Percentiles rank a stretch among this genome's conserved stretches.
These are phyloP conservation scores for Tremella fuciformis DNA, from an alignment of 768 basidiomycete species.

Conservation along the genomic window DNA sequence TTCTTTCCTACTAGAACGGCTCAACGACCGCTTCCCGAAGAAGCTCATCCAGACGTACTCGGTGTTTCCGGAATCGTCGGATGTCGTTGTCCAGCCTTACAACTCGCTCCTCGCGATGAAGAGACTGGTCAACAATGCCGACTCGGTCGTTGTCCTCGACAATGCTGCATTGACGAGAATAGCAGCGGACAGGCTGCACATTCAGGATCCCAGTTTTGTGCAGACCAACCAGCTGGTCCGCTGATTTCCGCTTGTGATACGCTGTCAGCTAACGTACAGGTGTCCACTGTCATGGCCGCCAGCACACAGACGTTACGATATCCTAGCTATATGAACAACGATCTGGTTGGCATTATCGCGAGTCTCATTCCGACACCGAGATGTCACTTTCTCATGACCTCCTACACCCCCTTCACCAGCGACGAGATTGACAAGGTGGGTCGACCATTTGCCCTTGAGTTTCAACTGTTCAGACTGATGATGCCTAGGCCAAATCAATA, in stretches of 20 bases:
- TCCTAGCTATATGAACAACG: slow-evolving; percentile 99
- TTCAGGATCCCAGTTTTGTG: slow-evolving; percentile 60
- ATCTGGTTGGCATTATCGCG: slow-evolving; percentile 93
- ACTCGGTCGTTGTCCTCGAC: slow-evolving; percentile 94
- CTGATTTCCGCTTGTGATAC: slow-evolving; percentile 2
- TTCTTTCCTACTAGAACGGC: slow-evolving; percentile 91
- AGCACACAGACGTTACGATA: slow-evolving; percentile 95
- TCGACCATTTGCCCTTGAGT: slow-evolving; percentile 1
- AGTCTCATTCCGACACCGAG: slow-evolving; percentile 94
- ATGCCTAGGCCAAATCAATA: slow-evolving; percentile 78
- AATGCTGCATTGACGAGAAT: slow-evolving; percentile 91
- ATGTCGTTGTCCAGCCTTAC: slow-evolving; percentile 98
- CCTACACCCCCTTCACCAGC: slow-evolving; percentile 96
- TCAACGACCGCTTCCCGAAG: slow-evolving; percentile 97
- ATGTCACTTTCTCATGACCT: slow-evolving; percentile 98
- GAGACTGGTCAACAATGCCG: slow-evolving; percentile 90
- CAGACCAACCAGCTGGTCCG: slow-evolving; percentile 52
- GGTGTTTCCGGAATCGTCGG: slow-evolving; percentile 87
- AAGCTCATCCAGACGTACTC: slow-evolving; percentile 99
- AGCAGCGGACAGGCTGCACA: slow-evolving; percentile 83
- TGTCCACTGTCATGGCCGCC: slow-evolving; percentile 95
- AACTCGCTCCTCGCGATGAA: slow-evolving; percentile 92
- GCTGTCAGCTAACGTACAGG: slow-evolving; percentile 57
- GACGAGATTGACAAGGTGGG: slow-evolving; percentile 91
- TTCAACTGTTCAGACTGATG: slow-evolving; percentile 6